phyloP scores from a whole-genome alignment of 2,329 filamentous ascomycete species.

The Ophiostoma australiae region DNA sequence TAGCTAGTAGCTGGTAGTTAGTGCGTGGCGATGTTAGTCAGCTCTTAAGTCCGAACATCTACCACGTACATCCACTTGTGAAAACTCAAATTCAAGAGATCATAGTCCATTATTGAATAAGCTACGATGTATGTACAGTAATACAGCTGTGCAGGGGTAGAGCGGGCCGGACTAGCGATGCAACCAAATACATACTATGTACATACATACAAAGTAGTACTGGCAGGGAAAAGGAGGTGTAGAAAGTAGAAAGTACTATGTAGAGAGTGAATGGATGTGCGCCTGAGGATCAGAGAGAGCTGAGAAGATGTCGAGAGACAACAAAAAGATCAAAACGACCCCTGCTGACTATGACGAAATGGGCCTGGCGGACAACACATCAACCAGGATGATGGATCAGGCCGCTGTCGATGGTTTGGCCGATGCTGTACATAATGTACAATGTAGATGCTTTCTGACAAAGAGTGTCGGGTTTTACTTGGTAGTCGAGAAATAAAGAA shows the following conservation, averaged over 20 bases:
- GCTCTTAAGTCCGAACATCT: background rate
- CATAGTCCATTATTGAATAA: too few relatives aligned
- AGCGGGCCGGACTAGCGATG: slow-evolving; percentile 15
- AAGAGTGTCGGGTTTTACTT: background rate
- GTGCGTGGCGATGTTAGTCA: background rate
- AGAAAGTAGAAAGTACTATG: background rate
- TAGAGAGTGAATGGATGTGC: background rate
- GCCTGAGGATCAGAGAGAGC: background rate
- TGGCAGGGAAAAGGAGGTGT: background rate
- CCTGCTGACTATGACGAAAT: slow-evolving; percentile 24
- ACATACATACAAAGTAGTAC: background rate
- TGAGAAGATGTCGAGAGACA: background rate
- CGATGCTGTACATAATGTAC: too few relatives aligned
- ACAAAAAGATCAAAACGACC: background rate
- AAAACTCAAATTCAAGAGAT: background rate
- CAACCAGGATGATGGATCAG: background rate
- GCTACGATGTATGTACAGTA: too few relatives aligned
- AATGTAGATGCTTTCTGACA: too few relatives aligned
- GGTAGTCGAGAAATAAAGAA: background rate
- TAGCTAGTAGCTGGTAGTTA: background rate
- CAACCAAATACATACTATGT: background rate
- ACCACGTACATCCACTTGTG: background rate
- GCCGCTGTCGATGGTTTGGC: background rate
- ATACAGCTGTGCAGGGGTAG: slow-evolving; percentile 9
- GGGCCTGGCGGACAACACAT: slow-evolving; percentile 13